These are phyloP conservation scores for Fusarium albidum DNA, from an alignment of 2,329 filamentous ascomycete genomes.

Conservation along the genomic window DNA sequence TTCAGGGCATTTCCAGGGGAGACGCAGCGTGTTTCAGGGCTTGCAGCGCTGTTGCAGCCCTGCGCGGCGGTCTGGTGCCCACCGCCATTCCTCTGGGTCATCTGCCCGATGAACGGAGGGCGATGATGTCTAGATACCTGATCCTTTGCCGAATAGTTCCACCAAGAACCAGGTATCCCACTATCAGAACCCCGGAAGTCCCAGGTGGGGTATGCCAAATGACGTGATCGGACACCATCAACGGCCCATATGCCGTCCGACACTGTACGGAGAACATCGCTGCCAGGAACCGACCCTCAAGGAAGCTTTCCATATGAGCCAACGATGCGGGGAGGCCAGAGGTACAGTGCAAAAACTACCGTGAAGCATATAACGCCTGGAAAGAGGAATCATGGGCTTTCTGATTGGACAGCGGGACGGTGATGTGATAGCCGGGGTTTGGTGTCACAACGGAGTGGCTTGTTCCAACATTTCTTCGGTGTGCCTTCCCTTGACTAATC, in stretches of 20 bases:
- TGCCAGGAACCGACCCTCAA: background rate
- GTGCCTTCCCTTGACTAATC: conserved; percentile 29
- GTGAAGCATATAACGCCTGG: conserved; percentile 12
- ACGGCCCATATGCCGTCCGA: conserved; percentile 28
- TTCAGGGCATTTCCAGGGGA: conserved; percentile 9
- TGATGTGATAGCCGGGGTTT: conserved; percentile 28
- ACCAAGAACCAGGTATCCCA: conserved; percentile 20
- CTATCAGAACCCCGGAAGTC: conserved; percentile 26
- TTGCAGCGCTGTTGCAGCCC: conserved; percentile 19
- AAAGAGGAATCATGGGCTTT: conserved; percentile 7
- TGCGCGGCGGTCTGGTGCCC: conserved; percentile 14
- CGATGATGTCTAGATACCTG: conserved; percentile 27
- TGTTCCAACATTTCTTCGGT: background rate
- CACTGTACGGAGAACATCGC: conserved; percentile 30
- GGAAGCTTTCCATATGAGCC: background rate
- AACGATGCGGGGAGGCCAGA: background rate
- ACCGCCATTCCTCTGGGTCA: conserved; percentile 38
- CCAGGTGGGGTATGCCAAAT: conserved; percentile 35
- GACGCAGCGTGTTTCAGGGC: conserved; percentile 4
- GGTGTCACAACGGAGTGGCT: conserved; percentile 29
- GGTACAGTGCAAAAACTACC: conserved; percentile 32
- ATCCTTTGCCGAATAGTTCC: background rate
- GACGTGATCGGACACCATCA: conserved; percentile 41
- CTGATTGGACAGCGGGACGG: conserved; percentile 27
- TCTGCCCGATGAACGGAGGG: conserved; percentile 38